phyloP scores from a whole-genome alignment of 2,329 filamentous ascomycete species.

The Seiridium unicorne region DNA sequence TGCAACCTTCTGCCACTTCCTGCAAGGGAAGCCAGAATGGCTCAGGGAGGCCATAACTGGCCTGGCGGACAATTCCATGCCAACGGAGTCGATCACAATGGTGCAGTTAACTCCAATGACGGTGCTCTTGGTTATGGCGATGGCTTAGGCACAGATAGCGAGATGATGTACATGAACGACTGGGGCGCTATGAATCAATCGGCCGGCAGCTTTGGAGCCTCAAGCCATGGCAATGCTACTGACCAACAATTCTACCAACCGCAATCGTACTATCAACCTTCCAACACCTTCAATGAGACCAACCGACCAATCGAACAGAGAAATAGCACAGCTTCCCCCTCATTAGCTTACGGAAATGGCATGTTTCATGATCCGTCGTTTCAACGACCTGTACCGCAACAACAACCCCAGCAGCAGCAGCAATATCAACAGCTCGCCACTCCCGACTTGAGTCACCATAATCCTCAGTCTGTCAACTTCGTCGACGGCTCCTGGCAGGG shows the following conservation, averaged over 20 bases:
- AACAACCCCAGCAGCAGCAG: conserved; percentile 15
- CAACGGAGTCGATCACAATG: neutral
- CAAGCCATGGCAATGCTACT: neutral
- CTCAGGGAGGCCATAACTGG: conserved; percentile 10
- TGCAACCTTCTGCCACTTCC: neutral
- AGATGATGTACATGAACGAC: conserved; percentile 1
- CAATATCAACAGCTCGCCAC: neutral
- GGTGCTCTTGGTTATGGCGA: neutral
- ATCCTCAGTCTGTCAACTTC: neutral
- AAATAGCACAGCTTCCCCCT: neutral
- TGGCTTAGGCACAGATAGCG: neutral
- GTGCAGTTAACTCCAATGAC: neutral
- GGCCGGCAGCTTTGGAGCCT: neutral
- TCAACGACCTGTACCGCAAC: conserved; percentile 16
- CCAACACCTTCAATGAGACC: neutral
- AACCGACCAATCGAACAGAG: neutral
- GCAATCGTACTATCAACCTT: neutral
- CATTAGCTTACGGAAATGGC: neutral
- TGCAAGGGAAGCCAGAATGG: neutral
- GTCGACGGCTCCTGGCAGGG: neutral
- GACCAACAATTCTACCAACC: conserved; percentile 1
- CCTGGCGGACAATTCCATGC: conserved; percentile 9
- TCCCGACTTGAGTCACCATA: neutral
- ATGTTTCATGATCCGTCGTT: conserved; percentile 3
- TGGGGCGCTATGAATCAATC: neutral